These are phyloP conservation scores for Tuber umbilicatum DNA, from an alignment of 495 filamentous ascomycete genomes.

Conservation along the genomic window DNA sequence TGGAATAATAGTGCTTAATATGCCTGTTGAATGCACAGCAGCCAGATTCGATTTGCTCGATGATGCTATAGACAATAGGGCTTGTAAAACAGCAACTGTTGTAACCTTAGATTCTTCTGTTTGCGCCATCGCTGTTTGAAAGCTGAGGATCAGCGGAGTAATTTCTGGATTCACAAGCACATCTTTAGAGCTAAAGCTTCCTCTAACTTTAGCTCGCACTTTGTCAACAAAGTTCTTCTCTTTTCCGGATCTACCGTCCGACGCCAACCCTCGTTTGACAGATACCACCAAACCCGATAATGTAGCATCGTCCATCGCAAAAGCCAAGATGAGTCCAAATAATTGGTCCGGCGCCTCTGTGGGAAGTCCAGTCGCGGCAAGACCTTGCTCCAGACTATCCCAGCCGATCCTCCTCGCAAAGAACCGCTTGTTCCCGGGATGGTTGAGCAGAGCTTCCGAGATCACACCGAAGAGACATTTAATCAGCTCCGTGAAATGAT, in stretches of 20 bases:
- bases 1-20: conserved; percentile 66
- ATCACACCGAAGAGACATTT: conserved; percentile 65
- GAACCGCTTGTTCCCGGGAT: conserved; percentile 80
- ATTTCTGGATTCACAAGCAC: conserved; percentile 59
- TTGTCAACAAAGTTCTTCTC: conserved; percentile 39
- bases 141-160: conserved; percentile 57
- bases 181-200: conserved; percentile 52
- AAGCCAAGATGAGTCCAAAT: conserved; percentile 77
- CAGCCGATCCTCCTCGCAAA: conserved; percentile 73
- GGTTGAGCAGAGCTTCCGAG: conserved; percentile 66
- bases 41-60: conserved; percentile 68
- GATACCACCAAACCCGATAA: conserved; percentile 43
- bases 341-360: conserved; percentile 62
- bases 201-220: conserved; percentile 46
- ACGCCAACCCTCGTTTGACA: conserved; percentile 36
- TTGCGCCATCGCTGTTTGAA: conserved; percentile 57
- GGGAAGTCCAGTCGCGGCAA: conserved; percentile 55
- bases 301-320: conserved; percentile 65
- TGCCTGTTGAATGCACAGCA: conserved; percentile 68
- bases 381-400: conserved; percentile 63
- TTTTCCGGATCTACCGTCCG: conserved; percentile 11
- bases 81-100: conserved; percentile 56
- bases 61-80: conserved; percentile 49
- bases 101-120: conserved; percentile 47
- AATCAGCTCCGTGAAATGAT: conserved; percentile 60